Base-by-base conservation (phyloP, 176 grass and related monocot genomes). In the Olyra latifolia region DNA sequence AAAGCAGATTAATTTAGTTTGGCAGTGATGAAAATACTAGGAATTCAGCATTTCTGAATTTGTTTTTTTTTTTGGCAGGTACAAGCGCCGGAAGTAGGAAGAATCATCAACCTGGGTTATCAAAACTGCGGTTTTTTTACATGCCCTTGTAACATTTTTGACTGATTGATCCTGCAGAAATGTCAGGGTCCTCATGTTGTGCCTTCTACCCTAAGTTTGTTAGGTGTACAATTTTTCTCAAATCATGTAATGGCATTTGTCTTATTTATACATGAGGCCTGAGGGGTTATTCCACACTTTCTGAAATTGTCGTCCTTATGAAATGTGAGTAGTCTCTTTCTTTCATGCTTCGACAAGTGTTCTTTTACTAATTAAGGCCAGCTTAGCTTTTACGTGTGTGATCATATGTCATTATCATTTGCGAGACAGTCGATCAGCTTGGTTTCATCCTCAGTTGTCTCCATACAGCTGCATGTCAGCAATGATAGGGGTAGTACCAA, bases 1-100 rank as follows among this genome's bases (percentile, higher is more conserved):
- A 19, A 82, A 24, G 29, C 44, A 17, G 80, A n/a, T 3, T 20
- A 73, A 12, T 13, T 64, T 20, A 10, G 40, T 76, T 69, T 29
- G 24, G 3, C n/a, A 66, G 25, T 86, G 35, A 5, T 43, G 11
- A 76, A 62, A 56, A 30, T 14, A 20, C 1, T 39, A 46, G 54
- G 29, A 3, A 39, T 3, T 25, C 32, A 38, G 16, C 10, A 12
- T 83, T 77, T 77, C 12, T 72, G 17, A 77, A 32, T 7, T 12
- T 71, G 0, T 20, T 39, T 8, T 17, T 42, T 30, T 8, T 52
- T 77, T 66, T 69, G 50, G 23, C 41, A 88, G 86, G 76, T 89
- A 85, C 82, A 89, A 89, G 16, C 82, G 87, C 20, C 69, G 87
- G 22, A 89, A 89, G 76, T 89, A 89, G 82, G 82, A 74, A 79